These are phyloP conservation scores for Hypoxylon cercidicola DNA, from an alignment of 495 filamentous ascomycete genomes.

Conservation along the genomic window DNA sequence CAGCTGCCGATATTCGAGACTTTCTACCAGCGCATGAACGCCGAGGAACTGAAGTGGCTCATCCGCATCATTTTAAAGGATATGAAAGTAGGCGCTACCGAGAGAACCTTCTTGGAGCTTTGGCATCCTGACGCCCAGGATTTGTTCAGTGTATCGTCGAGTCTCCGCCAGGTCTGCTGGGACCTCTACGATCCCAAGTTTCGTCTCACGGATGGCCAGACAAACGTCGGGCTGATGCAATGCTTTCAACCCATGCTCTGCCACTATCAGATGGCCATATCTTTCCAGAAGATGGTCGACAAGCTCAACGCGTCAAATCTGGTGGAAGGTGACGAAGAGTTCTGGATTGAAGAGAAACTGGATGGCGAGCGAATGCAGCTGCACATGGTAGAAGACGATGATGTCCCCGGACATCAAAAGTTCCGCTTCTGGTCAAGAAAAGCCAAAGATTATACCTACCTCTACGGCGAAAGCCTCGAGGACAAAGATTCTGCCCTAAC, in stretches of 20 bases:
- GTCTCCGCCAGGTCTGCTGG: conserved; percentile 92
- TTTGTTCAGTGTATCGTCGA: conserved; percentile 91
- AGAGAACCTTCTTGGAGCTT: conserved; percentile 87
- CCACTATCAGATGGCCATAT: conserved; percentile 87
- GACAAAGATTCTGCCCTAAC: conserved; percentile 84
- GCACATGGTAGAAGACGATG: conserved; percentile 83
- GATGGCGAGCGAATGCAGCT: conserved; percentile 98
- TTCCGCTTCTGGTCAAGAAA: conserved; percentile 96
- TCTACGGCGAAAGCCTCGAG: conserved; percentile 82
- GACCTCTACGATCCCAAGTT: conserved; percentile 83
- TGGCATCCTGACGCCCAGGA: conserved; percentile 96
- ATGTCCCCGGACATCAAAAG: conserved; percentile 71
- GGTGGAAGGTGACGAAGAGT: conserved; percentile 73
- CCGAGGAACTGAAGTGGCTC: conserved; percentile 92
- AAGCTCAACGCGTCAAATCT: conserved; percentile 64
- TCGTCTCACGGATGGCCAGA: conserved; percentile 77
- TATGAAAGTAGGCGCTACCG: conserved; percentile 98
- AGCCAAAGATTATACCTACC: conserved; percentile 95
- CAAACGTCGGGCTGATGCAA: conserved; percentile 84
- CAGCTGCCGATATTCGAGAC: conserved; percentile 81
- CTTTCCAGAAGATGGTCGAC: conserved; percentile 82
- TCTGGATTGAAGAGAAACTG: conserved; percentile 98
- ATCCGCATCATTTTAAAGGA: conserved; percentile 94
- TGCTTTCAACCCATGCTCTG: conserved; percentile 98
- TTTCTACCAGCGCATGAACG: conserved; percentile 92